These are phyloP conservation scores for Vitis hybrid DNA, from an alignment of 177 flowering plant genomes.

Conservation along the genomic window DNA sequence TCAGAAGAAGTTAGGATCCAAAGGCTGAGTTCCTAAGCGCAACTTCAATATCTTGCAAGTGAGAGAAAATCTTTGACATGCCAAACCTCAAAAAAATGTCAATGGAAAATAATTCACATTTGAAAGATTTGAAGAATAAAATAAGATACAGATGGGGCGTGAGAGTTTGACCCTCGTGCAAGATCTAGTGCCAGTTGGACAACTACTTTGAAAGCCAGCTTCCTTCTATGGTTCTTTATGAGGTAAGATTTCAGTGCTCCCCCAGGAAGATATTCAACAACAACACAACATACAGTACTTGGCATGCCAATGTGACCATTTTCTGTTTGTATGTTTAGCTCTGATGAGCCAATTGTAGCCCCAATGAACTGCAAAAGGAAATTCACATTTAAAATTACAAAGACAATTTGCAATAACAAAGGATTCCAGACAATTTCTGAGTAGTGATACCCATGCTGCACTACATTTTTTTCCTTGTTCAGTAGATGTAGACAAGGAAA, in stretches of 20 bases:
- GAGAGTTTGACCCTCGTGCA: conserved; percentile 53
- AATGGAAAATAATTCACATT: neutral
- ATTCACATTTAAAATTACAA: neutral
- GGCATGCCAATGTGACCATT: conserved; percentile 54
- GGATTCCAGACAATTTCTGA: neutral
- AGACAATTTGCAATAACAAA: neutral
- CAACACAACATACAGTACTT: conserved; percentile 62
- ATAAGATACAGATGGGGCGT: conserved; percentile 9
- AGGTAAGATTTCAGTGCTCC: conserved; percentile 63
- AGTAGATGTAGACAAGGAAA: too few relatives aligned
- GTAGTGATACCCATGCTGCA: neutral
- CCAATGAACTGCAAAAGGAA: conserved; percentile 55
- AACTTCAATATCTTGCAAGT: conserved; percentile 3
- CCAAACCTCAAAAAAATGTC: neutral
- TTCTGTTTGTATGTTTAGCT: conserved; percentile 48
- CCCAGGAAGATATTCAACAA: conserved; percentile 70
- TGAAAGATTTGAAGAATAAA: conserved; percentile 4
- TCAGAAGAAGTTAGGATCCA: too few relatives aligned
- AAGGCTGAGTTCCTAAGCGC: neutral
- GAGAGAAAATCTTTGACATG: neutral
- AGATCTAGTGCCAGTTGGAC: conserved; percentile 69
- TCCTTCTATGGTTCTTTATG: conserved; percentile 57
- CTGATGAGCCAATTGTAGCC: conserved; percentile 69
- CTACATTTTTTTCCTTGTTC: neutral
- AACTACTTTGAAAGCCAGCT: conserved; percentile 64